These are phyloP conservation scores for Kodamaea alishanica DNA, from an alignment of 1,139 yeast genomes.

Conservation along the genomic window DNA sequence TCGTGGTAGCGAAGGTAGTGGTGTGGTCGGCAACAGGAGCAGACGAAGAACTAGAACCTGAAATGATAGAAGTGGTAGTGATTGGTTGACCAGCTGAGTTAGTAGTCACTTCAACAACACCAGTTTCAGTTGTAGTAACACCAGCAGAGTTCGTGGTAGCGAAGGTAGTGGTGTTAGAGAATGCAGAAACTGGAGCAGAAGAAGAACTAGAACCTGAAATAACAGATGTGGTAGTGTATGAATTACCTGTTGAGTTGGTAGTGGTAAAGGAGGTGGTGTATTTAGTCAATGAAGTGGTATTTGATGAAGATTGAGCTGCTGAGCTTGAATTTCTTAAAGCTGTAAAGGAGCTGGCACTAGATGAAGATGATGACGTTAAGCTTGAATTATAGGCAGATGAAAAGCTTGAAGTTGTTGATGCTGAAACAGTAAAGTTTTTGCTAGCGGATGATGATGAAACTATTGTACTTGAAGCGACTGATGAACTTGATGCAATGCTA, in stretches of 20 bases:
- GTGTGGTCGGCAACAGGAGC: conserved; percentile 3
- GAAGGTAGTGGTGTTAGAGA: conserved; percentile 9
- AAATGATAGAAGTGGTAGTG: conserved; percentile 4
- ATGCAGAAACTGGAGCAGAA: too few species aligned
- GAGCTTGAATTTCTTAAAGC: background rate
- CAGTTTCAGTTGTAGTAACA: conserved; percentile 1
- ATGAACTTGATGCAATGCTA: background rate
- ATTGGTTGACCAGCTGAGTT: conserved; percentile 10
- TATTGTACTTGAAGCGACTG: conserved; percentile 6
- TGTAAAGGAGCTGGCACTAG: background rate
- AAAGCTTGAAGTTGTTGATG: background rate
- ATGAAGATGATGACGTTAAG: too few species aligned
- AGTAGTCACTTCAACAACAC: conserved; percentile 6
- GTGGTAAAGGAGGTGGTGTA: conserved; percentile 9
- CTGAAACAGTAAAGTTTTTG: conserved; percentile 1
- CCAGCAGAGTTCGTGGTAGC: conserved; percentile 7
- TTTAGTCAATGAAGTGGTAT: conserved; percentile 5
- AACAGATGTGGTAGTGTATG: conserved; percentile 13
- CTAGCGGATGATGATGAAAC: conserved; percentile 5
- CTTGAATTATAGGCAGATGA: too few species aligned
- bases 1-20: conserved; percentile 7
- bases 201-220: background rate
- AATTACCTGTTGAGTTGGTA: conserved; percentile 8
- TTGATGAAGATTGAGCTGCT: background rate
- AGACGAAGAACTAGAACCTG: background rate